Base-by-base conservation (phyloP, 129 eudicot species). In the Helianthus tuberosus region DNA sequence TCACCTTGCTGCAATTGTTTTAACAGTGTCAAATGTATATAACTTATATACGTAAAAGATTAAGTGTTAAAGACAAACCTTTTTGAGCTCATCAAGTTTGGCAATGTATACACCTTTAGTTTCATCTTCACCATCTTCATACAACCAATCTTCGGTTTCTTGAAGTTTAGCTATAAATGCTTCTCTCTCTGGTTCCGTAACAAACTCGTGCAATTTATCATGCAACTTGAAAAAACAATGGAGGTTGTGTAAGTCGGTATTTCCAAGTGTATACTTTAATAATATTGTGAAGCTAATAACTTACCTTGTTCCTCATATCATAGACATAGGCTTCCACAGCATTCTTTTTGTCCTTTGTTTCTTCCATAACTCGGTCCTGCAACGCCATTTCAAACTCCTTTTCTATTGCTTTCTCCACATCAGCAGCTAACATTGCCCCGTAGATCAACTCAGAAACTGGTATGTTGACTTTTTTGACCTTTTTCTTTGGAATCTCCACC, bases 51-150 rank as follows among this genome's bases (percentile, higher is more conserved):
- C 6, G 52, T 27, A 55, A 5, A 44, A 48, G 11, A 72, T 8
- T 0, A 7, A 46, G 3, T 41, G 5, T 11, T 17, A 11, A 17
- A 57, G 25, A 10, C 41, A 15, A 43, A 86, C 98, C 98, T 80
- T 94, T 75, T 90, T 90, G 29, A 94, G 98, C 81, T 94, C 97
- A 20, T 94, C 97, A 69, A 94, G 96, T 70, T 94, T 94, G 64
- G 93, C 88, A 66, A 88, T 39, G 65, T 94, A 94, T 3, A 94
- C 98, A 12, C 97, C 97, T 73, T 90, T 90, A 5, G 97, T 94
- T 80, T 94, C 98, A 82, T 94, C 98, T 74, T 94, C 97, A 6
- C 98, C 98, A n/a, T 94, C 98, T 85, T 94, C 98, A 82, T 94
- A 94, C 81, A 94, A 83, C 98, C 98, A 94, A 68, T 94, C 98